Evolutionary conservation across 179 eudicot genomes (phyloP).

Genomic region (Heliamphora pulchella): DNA sequence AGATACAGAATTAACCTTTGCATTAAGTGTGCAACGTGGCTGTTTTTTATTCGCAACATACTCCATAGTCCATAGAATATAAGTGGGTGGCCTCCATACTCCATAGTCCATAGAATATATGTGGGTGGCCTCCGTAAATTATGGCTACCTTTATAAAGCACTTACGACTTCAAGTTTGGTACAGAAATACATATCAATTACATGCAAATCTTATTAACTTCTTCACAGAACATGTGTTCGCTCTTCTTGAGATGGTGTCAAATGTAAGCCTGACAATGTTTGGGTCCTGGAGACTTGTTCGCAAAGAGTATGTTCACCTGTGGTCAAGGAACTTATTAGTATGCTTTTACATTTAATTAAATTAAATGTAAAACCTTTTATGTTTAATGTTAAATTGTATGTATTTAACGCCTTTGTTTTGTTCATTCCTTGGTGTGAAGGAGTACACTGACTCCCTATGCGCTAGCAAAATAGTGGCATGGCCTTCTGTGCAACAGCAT

Average conservation of each 20-base stretch:
- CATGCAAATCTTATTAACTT: background rate
- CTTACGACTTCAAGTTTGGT: background rate
- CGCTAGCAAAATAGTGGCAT: background rate
- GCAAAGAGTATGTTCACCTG: background rate
- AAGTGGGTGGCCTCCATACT: too few relatives aligned
- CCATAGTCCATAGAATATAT: background rate
- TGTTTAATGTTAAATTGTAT: too few relatives aligned
- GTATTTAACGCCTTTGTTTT: too few relatives aligned
- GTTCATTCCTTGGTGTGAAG: background rate
- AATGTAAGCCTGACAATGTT: too few relatives aligned
- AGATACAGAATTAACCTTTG: background rate
- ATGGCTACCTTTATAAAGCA: background rate
- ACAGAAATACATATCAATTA: background rate
- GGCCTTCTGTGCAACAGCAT: background rate
- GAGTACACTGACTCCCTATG: background rate
- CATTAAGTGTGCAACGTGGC: background rate
- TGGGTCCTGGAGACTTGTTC: too few relatives aligned
- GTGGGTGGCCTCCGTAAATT: background rate
- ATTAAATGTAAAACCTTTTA: too few relatives aligned
- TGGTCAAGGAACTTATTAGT: background rate
- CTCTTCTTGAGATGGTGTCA: background rate
- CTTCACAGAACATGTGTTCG: background rate
- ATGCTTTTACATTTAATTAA: background rate
- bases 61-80: too few relatives aligned
- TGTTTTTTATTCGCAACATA: background rate